A percentile compares a stretch with the other conserved stretches of the same genome.
Conservation (phyloP, 768 basidiomycete species). For the Macrolepiota fuliginosa region DNA sequence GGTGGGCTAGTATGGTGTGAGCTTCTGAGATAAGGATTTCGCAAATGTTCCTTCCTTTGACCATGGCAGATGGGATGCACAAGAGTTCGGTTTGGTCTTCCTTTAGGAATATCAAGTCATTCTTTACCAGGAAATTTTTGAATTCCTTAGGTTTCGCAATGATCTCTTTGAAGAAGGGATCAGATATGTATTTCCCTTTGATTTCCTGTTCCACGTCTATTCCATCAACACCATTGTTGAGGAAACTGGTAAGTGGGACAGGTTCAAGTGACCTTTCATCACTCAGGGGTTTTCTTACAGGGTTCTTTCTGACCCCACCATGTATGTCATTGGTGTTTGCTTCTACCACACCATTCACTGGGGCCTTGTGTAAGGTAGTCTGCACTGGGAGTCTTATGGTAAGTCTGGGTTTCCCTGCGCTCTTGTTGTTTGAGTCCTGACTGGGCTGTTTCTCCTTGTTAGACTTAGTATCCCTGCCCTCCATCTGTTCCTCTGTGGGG, state of each 20-base stretch:
- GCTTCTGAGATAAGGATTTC: slow-evolving; percentile 37
- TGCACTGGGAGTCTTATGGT: no score
- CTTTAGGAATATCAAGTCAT: slow-evolving; percentile 19
- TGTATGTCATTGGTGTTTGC: no score
- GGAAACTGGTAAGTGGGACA: no score
- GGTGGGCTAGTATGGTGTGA: slow-evolving; percentile 37
- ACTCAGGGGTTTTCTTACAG: no score
- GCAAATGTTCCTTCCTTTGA: slow-evolving; percentile 16
- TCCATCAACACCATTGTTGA: background rate
- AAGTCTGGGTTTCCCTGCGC: no score
- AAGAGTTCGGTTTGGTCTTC: slow-evolving; percentile 9
- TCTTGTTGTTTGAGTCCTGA: no score
- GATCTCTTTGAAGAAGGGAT: slow-evolving; percentile 20
- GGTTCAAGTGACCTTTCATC: background rate
- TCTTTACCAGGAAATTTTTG: slow-evolving; percentile 17
- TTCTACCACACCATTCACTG: no score
- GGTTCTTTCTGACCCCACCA: no score
- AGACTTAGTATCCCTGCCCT: no score
- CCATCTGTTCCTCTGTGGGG: no score
- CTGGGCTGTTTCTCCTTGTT: no score
- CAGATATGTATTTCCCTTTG: slow-evolving; percentile 13
- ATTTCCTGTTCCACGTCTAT: slow-evolving; percentile 12
- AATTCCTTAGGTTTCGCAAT: slow-evolving; percentile 16
- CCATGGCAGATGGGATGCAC: slow-evolving; percentile 25
- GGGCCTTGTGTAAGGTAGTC: no score